Conservation (phyloP, 257 asterid species). For the Anisodus tanguticus region DNA sequence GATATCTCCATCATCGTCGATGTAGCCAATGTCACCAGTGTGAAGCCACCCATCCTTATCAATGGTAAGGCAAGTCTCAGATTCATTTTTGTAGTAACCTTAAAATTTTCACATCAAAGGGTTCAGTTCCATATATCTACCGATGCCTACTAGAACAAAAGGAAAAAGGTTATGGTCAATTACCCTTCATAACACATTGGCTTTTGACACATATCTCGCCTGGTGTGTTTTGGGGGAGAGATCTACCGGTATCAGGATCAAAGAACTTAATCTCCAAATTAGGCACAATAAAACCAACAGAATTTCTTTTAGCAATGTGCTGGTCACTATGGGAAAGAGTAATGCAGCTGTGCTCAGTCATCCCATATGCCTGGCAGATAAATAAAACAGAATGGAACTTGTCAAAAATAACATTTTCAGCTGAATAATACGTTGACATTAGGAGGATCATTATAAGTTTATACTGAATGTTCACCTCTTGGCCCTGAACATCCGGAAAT, state of each 20-base stretch:
- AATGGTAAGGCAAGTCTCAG: conserved; percentile 70
- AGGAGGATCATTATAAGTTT: neutral
- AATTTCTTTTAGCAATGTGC: conserved; percentile 68
- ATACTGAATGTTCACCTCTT: conserved; percentile 57
- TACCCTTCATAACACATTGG: conserved; percentile 94
- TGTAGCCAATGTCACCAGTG: conserved; percentile 93
- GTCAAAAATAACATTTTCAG: neutral
- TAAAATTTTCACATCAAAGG: conserved; percentile 24
- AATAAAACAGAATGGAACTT: neutral
- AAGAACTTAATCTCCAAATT: conserved; percentile 83
- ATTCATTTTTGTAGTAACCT: conserved; percentile 89
- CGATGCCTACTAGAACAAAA: neutral
- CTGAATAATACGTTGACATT: neutral
- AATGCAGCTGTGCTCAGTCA: conserved; percentile 98
- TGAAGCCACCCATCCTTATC: conserved; percentile 93
- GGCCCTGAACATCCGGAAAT: conserved; percentile 78
- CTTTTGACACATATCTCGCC: conserved; percentile 93
- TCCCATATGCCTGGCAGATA: conserved; percentile 75
- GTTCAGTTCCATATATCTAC: neutral
- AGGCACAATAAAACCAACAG: conserved; percentile 91
- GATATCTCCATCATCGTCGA: conserved; percentile 81
- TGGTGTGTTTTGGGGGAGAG: conserved; percentile 68
- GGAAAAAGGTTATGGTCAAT: neutral
- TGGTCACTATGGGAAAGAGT: conserved; percentile 74
- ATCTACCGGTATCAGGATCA: conserved; percentile 68